These are phyloP conservation scores for Chrysanthemum lavandulifolium DNA, from an alignment of 129 eudicot species.

Conservation along the genomic window DNA sequence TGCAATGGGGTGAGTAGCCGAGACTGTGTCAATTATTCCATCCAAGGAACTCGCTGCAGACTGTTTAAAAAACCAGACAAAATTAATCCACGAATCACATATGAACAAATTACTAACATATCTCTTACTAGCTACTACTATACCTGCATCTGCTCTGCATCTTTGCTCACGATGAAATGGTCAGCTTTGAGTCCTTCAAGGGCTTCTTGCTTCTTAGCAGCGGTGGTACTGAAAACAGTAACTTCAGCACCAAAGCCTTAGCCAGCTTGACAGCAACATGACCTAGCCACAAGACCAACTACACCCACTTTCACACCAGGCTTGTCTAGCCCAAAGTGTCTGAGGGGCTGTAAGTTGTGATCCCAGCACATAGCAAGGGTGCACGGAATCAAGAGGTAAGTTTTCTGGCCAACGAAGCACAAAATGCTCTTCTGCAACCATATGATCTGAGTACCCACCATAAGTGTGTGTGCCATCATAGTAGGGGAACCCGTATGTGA, in stretches of 20 bases:
- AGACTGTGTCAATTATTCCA: not conserved
- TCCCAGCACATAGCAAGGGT: constrained; percentile 61
- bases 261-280: constrained; percentile 60
- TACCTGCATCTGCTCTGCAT: constrained; percentile 36
- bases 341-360: constrained; percentile 53
- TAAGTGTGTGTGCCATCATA: constrained; percentile 50
- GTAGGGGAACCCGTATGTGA: constrained; percentile 27
- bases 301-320: constrained; percentile 53
- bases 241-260: constrained; percentile 53
- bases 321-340: constrained; percentile 43
- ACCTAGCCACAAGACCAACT: constrained; percentile 63
- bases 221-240: constrained; percentile 53
- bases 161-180: constrained; percentile 39
- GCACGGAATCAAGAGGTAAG: constrained; percentile 52
- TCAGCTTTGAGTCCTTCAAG: constrained; percentile 45
- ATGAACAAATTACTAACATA: too few species aligned
- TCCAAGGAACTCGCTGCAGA: not conserved
- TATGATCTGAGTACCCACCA: constrained; percentile 62
- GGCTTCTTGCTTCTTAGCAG: constrained; percentile 44
- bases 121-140: too few species aligned
- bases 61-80: not conserved
- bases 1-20: not conserved
- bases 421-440: constrained; percentile 51
- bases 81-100: not conserved
- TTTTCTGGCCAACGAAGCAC: constrained; percentile 53